Base-by-base conservation (phyloP, 2,329 filamentous ascomycete species). In the Aspergillus neoniger region DNA sequence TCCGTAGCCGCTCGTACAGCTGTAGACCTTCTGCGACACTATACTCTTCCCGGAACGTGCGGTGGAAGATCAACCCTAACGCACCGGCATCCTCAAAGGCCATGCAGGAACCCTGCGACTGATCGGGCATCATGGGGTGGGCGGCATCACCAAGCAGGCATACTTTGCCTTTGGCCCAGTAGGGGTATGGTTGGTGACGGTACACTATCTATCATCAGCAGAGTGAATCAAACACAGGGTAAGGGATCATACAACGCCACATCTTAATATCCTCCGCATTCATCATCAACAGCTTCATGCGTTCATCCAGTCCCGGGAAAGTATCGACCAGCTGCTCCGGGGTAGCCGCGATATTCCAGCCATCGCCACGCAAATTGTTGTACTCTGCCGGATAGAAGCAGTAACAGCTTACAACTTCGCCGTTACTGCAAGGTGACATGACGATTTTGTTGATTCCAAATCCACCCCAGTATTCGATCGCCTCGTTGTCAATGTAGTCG, bases 81-180 rank as follows among this genome's bases (percentile, higher is more conserved):
- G 74, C 75, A 0, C 69, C 77, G 5, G 76, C 76, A 60, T 80
- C 77, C 62, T 80, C 77, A 32, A 79, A 75, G 0, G 77, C 77
- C 68, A 72, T 72, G 58, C 75, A 79, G 0, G 74, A 76, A 6
- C 77, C 67, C 63, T 72, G 67, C 7, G 65, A 67, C 30, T 74
- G 72, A 47, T 74, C 70, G 1, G 72, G 73, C 64, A 74, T 68
- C 69, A 75, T 74, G 1, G 73, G 70, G 53, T 74, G 73, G 1
- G 73, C 73, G 1, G 73, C 71, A 58, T 75, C 73, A 3, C 73
- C 72, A 0, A 74, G 63, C 1, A 74, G 48, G 56, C 68, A 69
- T 3, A 69, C 66, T 15, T 64, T 67, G 5, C 70, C 73, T 15
- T 64, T 67, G 1, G 62, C 59, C 73, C 73, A 74, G 60, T 68